These are phyloP conservation scores for Balamuthia mandrillaris DNA, from an alignment of 208 protist genomes.

Conservation along the genomic window DNA sequence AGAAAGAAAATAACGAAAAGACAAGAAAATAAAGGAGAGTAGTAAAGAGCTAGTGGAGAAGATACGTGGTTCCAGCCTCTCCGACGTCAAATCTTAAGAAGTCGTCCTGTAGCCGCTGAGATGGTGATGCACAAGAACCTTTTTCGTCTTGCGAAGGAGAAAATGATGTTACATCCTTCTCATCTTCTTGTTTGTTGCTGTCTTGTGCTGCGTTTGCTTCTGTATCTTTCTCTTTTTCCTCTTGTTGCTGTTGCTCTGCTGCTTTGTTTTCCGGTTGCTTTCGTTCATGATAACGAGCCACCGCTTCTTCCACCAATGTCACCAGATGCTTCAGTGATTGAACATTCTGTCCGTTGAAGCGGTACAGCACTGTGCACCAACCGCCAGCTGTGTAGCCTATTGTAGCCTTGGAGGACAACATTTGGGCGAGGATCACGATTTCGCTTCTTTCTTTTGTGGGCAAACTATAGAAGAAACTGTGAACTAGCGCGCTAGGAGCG, in stretches of 20 bases:
- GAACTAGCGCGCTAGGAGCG: slow-evolving; percentile 9
- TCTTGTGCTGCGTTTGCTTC: too few species aligned
- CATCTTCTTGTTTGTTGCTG: too few species aligned
- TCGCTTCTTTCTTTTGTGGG: slow-evolving; percentile 10
- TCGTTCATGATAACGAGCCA: background rate
- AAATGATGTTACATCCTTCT: too few species aligned
- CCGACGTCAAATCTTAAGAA: slow-evolving; percentile 24
- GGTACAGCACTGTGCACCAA: background rate
- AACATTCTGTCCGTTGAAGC: background rate
- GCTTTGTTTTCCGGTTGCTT: too few species aligned
- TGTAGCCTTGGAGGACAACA: slow-evolving; percentile 30
- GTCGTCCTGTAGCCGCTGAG: too few species aligned
- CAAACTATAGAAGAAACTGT: background rate
- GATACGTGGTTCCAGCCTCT: background rate
- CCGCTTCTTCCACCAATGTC: background rate
- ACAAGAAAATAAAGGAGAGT: too few species aligned
- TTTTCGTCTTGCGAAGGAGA: too few species aligned
- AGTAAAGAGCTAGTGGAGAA: too few species aligned
- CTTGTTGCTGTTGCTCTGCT: too few species aligned
- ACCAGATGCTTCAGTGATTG: slow-evolving; percentile 4
- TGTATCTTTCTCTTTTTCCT: too few species aligned
- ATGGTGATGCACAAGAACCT: too few species aligned
- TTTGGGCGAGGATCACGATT: slow-evolving; percentile 35
- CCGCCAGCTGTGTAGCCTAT: slow-evolving; percentile 31
- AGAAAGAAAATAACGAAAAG: too few species aligned